Evolutionary conservation across 345 rosid species (phyloP), one percentile per base, ranked within the genome.

Genomic region (Kernera saxatilis): DNA sequence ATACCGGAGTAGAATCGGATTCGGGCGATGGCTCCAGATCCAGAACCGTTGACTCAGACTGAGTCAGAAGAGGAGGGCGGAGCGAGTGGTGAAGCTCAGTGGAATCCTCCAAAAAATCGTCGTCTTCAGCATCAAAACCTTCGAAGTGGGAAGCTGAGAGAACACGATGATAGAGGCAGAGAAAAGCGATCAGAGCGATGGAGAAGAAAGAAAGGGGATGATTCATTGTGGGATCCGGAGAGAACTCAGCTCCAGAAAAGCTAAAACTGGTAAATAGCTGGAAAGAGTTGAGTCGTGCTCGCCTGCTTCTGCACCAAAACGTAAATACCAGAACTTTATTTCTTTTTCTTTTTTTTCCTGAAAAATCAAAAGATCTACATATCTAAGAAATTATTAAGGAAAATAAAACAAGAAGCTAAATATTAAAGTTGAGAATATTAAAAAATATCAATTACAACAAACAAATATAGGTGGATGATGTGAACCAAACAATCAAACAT

Each of bases 41-140:
- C 6, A 46, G 79, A 79, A 55, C 8, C 22, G 72, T 51, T 18
- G 87, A 69, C 6, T 84, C 80, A 22, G 93, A 86, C 36, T 79
- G 83, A 8, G 93, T 88, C 21, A 93, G 5, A 5, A 84, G 84
- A 65, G 87, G 85, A 49, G 91, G 80, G 75, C 75, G 75, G 77
- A 84, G 80, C 2, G 83, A 70, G 60, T 67, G 78, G 59, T 69
- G 71, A 65, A 84, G 83, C 35, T 85, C 81, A 9, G 75, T 43
- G 35, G 78, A 37, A 17, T 85, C 84, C 10, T 84, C 86, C 3
- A 70, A 39, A 45, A 61, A 67, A 46, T 84, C 87, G 44, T 84
- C 89, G 23, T 91, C 97, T 39, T 90, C 94, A 25, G 86, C 94
- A n/a, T 93, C 98, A 55, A 93, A 93, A 8, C 98, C 98, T 84